Conservation (phyloP, 768 basidiomycete species). For the Collybiopsis confluens region DNA sequence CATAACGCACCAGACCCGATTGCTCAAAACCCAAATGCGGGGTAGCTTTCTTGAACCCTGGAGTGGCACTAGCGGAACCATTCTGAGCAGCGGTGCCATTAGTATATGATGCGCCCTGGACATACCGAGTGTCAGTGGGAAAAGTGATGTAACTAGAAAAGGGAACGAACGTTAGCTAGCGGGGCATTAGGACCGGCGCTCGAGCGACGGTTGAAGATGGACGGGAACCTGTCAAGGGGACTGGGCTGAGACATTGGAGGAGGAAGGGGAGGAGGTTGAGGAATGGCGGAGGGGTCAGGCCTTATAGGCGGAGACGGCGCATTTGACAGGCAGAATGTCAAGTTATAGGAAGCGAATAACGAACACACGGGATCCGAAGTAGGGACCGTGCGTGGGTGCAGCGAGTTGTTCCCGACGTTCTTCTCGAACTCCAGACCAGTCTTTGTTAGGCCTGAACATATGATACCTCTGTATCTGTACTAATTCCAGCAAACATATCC, state of each 20-base stretch:
- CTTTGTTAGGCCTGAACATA: too few species aligned
- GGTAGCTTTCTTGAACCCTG: constrained; percentile 41
- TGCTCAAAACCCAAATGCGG: constrained; percentile 28
- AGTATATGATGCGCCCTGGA: constrained; percentile 12
- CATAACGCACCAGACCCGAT: constrained; percentile 36
- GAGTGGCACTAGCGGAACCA: neutral
- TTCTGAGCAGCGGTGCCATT: constrained; percentile 9
- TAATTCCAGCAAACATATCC: neutral
- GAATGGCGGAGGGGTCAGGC: too few species aligned
- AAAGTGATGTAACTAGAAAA: neutral
- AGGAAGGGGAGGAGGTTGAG: too few species aligned
- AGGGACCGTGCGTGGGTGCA: too few species aligned
- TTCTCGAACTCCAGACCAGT: too few species aligned
- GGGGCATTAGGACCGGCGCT: neutral
- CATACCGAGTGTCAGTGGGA: neutral
- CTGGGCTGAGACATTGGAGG: neutral
- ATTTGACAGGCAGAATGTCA: too few species aligned
- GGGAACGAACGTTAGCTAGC: constrained; percentile 7
- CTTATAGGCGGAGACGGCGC: too few species aligned
- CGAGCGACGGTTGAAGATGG: constrained; percentile 17
- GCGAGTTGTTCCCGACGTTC: too few species aligned
- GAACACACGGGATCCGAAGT: too few species aligned
- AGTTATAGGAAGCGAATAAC: too few species aligned
- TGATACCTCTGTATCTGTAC: neutral
- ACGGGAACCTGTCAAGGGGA: constrained; percentile 14